These are phyloP conservation scores for Penicillium cinerascens DNA, from an alignment of 495 filamentous ascomycete genomes.

Conservation along the genomic window DNA sequence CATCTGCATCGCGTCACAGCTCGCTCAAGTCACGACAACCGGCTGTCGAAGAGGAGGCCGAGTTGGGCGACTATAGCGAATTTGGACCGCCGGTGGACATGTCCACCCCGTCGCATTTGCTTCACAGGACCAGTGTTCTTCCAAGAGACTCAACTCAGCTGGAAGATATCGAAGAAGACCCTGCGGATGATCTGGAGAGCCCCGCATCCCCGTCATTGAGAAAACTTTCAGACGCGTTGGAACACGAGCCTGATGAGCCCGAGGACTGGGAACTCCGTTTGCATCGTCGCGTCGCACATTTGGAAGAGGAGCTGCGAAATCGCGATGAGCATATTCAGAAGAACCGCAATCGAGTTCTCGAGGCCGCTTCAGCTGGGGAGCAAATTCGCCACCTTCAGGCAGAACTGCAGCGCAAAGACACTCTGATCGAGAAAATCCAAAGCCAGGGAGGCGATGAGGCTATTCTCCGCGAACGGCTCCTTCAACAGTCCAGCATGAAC, in stretches of 20 bases:
- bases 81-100: conserved; percentile 46
- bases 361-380: conserved; percentile 38
- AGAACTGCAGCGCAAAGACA: conserved; percentile 36
- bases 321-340: conserved; percentile 38
- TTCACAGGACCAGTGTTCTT: conserved; percentile 28
- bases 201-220: conserved; percentile 32
- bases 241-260: conserved; percentile 6
- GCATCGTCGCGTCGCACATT: conserved; percentile 33
- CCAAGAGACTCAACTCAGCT: conserved; percentile 38
- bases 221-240: conserved; percentile 17
- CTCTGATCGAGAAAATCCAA: conserved; percentile 30
- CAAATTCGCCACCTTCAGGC: conserved; percentile 39
- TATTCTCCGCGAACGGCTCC: conserved; percentile 24
- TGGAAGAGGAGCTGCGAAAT: conserved; percentile 33
- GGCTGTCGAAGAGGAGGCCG: conserved; percentile 35
- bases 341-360: conserved; percentile 32
- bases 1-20: conserved; percentile 11
- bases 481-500: conserved; percentile 24
- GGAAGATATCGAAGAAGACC: conserved; percentile 42
- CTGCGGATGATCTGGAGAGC: conserved; percentile 25
- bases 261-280: conserved; percentile 25
- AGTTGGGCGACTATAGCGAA: conserved; percentile 42
- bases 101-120: conserved; percentile 46
- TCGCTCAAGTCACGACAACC: conserved; percentile 24
- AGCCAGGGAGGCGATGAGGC: conserved; percentile 21